phyloP scores from a whole-genome alignment of 345 rosid genomes.

The Eucalyptus albens region DNA sequence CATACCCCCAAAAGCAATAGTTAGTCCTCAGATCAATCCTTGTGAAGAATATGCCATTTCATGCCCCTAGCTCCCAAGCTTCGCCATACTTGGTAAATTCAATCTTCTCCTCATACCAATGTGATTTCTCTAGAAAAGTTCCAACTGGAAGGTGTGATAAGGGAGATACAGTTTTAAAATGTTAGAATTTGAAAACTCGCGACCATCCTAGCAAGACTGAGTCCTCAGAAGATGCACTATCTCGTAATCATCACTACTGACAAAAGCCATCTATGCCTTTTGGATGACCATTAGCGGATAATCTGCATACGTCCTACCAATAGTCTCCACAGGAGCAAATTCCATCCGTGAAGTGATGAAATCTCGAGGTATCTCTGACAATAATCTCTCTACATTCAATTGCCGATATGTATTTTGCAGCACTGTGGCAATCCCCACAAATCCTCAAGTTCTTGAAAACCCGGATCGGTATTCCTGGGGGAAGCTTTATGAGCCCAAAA shows the following conservation, averaged over 20 bases:
- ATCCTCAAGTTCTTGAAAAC: conserved; percentile 85
- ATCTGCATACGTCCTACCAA: conserved; percentile 17
- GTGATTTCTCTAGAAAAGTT: neutral
- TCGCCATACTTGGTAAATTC: neutral
- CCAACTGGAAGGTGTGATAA: neutral
- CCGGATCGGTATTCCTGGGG: conserved; percentile 27
- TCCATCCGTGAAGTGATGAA: conserved; percentile 79
- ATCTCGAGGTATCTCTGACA: conserved; percentile 66
- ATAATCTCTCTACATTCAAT: conserved; percentile 60
- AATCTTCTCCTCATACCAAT: neutral
- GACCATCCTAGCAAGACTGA: neutral
- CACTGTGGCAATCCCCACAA: conserved; percentile 76
- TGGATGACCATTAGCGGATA: neutral
- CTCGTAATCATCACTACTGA: neutral
- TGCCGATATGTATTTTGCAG: conserved; percentile 52
- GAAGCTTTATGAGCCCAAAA: conserved; percentile 53
- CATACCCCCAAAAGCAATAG: neutral
- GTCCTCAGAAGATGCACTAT: neutral
- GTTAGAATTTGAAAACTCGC: neutral
- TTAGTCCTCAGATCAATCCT: neutral
- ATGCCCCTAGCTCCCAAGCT: neutral
- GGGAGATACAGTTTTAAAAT: neutral
- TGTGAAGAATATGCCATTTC: neutral
- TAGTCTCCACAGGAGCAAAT: conserved; percentile 81
- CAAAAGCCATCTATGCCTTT: neutral